Base-by-base conservation (phyloP, 495 filamentous ascomycete species). In the Trichoderma asperelloides region DNA sequence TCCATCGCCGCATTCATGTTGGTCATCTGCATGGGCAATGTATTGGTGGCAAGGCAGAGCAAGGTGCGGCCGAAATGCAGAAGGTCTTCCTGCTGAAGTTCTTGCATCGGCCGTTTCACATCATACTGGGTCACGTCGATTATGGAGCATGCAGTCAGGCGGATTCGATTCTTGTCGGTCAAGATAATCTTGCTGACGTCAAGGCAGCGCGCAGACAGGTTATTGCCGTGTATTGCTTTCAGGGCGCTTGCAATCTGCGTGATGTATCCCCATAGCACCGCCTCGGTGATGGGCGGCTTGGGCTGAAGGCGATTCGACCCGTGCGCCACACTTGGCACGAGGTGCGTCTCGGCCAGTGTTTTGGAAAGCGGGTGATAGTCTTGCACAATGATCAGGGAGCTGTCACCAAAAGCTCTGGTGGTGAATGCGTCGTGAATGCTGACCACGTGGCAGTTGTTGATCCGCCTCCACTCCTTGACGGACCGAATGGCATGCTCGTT, bases 391-490 rank as follows among this genome's bases (percentile, higher is more conserved):
- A 98, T 89, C 65, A 98, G 82, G 18, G 96, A 98, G 75, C 89
- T 96, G 72, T 98, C 96, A 68, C 92, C 91, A 78, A 98, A 98
- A 62, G 88, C 89, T 47, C 91, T 82, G 51, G 91, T 97, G 8
- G 95, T 98, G 74, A 98, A 98, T 2, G 91, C 91, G 78, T 97
- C 91, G 72, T 96, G 89, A 13, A 96, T 84, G 2, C 88, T 89
- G 21, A 98, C 94, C 30, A 98, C 87, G 69, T 87, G 91, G 63
- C 88, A 89, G 73, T 88, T 93, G 71, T 83, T 84, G 21, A 98
- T 85, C 62, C 90, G 88, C 71, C 92, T 95, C 96, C 96, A 98
- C n/a, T 88, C 87, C 62, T 73, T 74, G 51, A 96, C 88, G 11
- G 88, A 86, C 33, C 88, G 85, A 33, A 97, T 95, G 23, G 93